Evolutionary conservation across 148 eudicot species (phyloP), one percentile per base, ranked within the genome.

Genomic region (Chenopodium berlandieri): DNA sequence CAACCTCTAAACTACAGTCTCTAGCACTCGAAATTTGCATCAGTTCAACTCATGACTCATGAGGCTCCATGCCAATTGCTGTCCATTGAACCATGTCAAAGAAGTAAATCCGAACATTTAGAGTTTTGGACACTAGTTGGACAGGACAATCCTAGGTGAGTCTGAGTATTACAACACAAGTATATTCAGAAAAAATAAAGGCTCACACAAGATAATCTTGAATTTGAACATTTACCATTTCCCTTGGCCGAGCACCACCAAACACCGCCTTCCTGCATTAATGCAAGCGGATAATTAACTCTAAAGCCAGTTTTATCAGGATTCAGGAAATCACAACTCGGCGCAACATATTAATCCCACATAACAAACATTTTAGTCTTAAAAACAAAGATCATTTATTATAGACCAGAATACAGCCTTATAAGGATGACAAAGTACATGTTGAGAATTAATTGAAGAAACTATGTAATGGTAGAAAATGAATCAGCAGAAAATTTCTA

Each of bases 221-320:
- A 34, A 71, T 11, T 65, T 47, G 10, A 68, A 65, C 25, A 85
- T 89, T 88, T 79, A 91, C 98, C 92, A 90, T 2, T 89, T 94
- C 98, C 30, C 98, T 86, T 4, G 97, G 98, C 7, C 94, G 93
- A 80, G 94, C 98, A 76, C 93, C 94, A 63, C 94, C 94, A 85
- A 94, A 91, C 72, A 92, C 80, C 48, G 85, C 75, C 81, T 81
- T 82, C 91, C 97, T 92, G 92, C 76, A 84, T 66, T 73, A 63
- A 50, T 8, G 76, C 46, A 72, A 48, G 77, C 44, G 75, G 19
- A 48, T 63, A 27, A 56, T 84, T 30, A 81, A 20, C 20, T 73
- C 44, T 0, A 48, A 37, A 19, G 34, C 31, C 19, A 71, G 46
- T 0, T 46, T 34, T 1, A n/a, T n/a, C 46, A 22, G 25, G 9